Base-by-base conservation (phyloP, 768 basidiomycete genomes). In the Tricholoma bakamatsutake region DNA sequence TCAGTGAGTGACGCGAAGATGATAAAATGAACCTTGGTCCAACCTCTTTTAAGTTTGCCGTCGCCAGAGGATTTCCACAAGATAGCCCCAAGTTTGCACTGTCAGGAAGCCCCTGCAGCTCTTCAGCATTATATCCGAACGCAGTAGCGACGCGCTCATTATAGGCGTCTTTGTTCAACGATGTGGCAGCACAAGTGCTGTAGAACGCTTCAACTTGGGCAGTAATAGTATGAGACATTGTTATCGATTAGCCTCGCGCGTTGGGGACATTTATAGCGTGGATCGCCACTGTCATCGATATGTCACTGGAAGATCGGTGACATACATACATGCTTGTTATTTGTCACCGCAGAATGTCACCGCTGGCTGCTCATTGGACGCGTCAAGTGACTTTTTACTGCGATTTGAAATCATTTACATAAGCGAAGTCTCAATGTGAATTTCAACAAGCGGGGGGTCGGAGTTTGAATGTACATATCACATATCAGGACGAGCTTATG, bases 31-130 rank as follows among this genome's bases (percentile, higher is more conserved):
- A 54, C 8, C 39, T 10, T 51, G 5, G 17, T 46, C 64, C 0
- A 51, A 79, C 82, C 61, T 75, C 66, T 63, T 74, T 77, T 50
- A 84, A 66, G 35, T 64, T 72, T 0, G 81, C 81, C 6, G 66
- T 59, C 7, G 70, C 74, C 1, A 78, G 69, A 1, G 82, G 82
- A 60, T 78, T 82, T 27, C 82, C 82, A 61, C 82, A 84, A 45
- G 78, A 72, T 17, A 81, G 61, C 13, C 82, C 82, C 64, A 82
- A 67, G 53, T 81, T 67, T 1, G 81, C 66, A 7, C 71, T 71
- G 2, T 61, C 65, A 10, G 82, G 78, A 33, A 82, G 64, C 2
- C 73, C 64, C 9, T 66, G 61, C 4, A 83, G 69, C 35, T 82
- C 67, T 28, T 75, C 75, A 13, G 57, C 37, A 0, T 73, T 73